Evolutionary conservation across 768 basidiomycete genomes (phyloP).

Genomic region (Termitomyces sp.): DNA sequence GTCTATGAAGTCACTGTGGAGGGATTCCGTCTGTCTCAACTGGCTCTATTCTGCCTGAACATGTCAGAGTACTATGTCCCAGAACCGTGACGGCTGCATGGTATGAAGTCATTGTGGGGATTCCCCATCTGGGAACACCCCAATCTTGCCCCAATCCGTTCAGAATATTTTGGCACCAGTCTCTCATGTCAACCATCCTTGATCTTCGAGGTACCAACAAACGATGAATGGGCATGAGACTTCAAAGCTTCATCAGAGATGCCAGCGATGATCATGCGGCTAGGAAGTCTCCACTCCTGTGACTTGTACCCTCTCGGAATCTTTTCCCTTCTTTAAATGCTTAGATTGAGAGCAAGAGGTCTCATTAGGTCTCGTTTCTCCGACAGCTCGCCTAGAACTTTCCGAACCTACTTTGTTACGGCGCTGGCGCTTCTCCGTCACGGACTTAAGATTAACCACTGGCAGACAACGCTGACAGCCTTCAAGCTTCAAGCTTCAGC

Average conservation of each 20-base stretch:
- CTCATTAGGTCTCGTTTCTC: neutral
- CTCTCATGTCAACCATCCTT: constrained; percentile 2
- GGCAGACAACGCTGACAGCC: neutral
- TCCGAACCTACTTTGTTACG: no score
- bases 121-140: neutral
- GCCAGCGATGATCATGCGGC: neutral
- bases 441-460: neutral
- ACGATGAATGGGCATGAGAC: constrained; percentile 3
- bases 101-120: neutral
- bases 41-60: no score
- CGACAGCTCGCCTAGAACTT: neutral
- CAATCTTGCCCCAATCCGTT: neutral
- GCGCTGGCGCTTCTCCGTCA: neutral
- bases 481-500: neutral
- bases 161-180: neutral
- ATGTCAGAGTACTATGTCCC: no score
- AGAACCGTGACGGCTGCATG: neutral
- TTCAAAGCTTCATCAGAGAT: constrained; percentile 2
- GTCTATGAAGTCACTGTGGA: no score
- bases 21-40: no score
- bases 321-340: neutral
- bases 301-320: neutral
- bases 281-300: neutral
- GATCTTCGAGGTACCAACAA: constrained; percentile 8
- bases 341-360: no score